Evolutionary conservation across 2,329 filamentous ascomycete species (phyloP).

Genomic region (Cytospora piceicola): DNA sequence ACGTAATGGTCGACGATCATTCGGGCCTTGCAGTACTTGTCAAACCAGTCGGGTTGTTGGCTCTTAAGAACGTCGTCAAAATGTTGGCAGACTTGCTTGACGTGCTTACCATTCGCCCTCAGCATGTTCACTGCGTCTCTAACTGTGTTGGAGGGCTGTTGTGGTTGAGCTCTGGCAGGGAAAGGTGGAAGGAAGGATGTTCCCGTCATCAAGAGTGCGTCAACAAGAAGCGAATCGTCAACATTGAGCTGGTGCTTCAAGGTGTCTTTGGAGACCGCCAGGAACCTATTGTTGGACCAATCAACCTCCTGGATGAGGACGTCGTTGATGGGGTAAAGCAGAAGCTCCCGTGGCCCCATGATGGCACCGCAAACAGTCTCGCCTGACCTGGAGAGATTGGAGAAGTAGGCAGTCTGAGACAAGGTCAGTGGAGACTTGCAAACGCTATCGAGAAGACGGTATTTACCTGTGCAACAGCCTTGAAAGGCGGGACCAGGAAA

Average conservation of each 20-base stretch:
- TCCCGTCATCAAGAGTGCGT: slow-evolving; percentile 81
- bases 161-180: slow-evolving; percentile 61
- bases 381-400: slow-evolving; percentile 17
- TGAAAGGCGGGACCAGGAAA: slow-evolving; percentile 85
- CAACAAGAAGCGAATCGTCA: slow-evolving; percentile 74
- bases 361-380: slow-evolving; percentile 73
- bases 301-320: slow-evolving; percentile 70
- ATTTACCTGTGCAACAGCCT: slow-evolving; percentile 80
- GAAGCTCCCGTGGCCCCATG: slow-evolving; percentile 81
- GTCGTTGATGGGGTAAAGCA: slow-evolving; percentile 83
- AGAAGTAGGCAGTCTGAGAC: slow-evolving; percentile 73
- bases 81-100: slow-evolving; percentile 73
- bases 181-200: slow-evolving; percentile 80
- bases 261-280: slow-evolving; percentile 65
- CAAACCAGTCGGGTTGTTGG: slow-evolving; percentile 75
- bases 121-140: slow-evolving; percentile 80
- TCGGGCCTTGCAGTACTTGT: slow-evolving; percentile 83
- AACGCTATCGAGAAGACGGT: neutral
- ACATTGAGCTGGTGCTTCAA: slow-evolving; percentile 71
- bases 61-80: slow-evolving; percentile 79
- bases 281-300: slow-evolving; percentile 69
- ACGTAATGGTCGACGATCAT: slow-evolving; percentile 89
- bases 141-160: slow-evolving; percentile 62
- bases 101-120: slow-evolving; percentile 68
- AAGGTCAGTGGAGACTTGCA: slow-evolving; percentile 2